Evolutionary conservation across 441 rosid species (phyloP).

Genomic region (Francoa sonchifolia): DNA sequence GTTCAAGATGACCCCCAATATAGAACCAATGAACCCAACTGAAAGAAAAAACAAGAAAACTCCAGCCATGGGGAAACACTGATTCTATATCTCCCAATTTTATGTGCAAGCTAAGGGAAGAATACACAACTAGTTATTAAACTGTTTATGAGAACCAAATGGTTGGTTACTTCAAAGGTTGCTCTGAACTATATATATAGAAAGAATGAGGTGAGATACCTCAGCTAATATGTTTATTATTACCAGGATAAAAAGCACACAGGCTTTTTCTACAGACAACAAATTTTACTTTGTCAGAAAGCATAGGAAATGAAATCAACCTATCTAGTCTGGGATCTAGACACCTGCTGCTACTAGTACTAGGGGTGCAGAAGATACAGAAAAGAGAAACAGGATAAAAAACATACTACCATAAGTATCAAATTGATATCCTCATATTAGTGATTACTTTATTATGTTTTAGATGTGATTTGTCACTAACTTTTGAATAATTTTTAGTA

Average conservation of each 20-base stretch:
- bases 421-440: too few species aligned
- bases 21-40: conserved; percentile 9
- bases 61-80: conserved; percentile 17
- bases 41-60: conserved; percentile 16
- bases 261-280: conserved; percentile 12
- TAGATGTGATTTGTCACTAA: too few species aligned
- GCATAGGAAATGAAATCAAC: conserved; percentile 20
- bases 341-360: background rate
- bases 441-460: too few species aligned
- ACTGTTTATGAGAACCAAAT: background rate
- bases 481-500: too few species aligned
- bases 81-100: too few species aligned
- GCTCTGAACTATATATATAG: conserved; percentile 24
- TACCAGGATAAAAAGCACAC: conserved; percentile 4
- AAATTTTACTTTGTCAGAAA: conserved; percentile 12
- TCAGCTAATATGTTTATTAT: background rate
- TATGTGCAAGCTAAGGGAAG: too few species aligned
- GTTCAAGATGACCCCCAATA: conserved; percentile 18
- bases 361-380: conserved; percentile 4
- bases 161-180: too few species aligned
- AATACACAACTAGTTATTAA: too few species aligned
- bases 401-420: too few species aligned
- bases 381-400: background rate
- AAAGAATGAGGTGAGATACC: background rate
- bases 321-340: conserved; percentile 12